Evolutionary conservation across 805 yeast species (phyloP).

Genomic region (Yarrowia osloensis): DNA sequence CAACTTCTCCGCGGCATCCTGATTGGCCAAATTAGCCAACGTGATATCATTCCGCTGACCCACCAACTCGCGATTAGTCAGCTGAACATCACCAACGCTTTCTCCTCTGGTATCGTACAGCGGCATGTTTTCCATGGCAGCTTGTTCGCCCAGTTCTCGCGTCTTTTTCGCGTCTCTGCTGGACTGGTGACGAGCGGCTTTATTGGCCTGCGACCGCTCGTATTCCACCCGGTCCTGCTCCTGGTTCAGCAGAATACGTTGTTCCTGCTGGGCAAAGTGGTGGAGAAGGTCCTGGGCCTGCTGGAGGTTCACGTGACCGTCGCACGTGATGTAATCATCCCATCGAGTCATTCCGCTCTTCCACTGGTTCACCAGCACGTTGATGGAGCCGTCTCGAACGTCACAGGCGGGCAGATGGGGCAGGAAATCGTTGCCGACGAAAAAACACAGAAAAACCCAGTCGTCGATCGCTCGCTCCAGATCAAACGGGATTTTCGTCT

Average conservation of each 20-base stretch:
- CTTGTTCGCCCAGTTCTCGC: conserved; percentile 71
- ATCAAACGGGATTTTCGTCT: conserved; percentile 59
- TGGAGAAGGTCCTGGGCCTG: conserved; percentile 73
- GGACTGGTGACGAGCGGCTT: neutral
- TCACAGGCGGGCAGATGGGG: conserved; percentile 95
- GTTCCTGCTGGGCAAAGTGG: conserved; percentile 71
- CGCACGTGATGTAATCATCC: conserved; percentile 82
- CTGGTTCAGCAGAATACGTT: conserved; percentile 67
- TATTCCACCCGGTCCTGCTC: conserved; percentile 41
- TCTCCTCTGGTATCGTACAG: conserved; percentile 76
- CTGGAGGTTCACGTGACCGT: conserved; percentile 75
- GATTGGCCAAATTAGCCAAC: conserved; percentile 70
- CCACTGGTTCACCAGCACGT: conserved; percentile 79
- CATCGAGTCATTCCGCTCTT: conserved; percentile 65
- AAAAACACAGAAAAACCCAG: conserved; percentile 98
- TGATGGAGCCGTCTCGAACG: conserved; percentile 93
- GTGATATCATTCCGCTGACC: conserved; percentile 61
- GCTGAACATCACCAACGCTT: conserved; percentile 63
- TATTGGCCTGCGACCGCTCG: neutral
- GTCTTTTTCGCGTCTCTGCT: conserved; percentile 49
- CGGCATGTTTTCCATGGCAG: conserved; percentile 71
- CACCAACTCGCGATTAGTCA: conserved; percentile 71
- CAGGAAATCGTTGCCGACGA: conserved; percentile 96
- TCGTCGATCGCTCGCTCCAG: conserved; percentile 96
- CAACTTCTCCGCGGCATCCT: conserved; percentile 65